phyloP scores from a whole-genome alignment of 116 monocot species.

The Dioscorea cayenensis region DNA sequence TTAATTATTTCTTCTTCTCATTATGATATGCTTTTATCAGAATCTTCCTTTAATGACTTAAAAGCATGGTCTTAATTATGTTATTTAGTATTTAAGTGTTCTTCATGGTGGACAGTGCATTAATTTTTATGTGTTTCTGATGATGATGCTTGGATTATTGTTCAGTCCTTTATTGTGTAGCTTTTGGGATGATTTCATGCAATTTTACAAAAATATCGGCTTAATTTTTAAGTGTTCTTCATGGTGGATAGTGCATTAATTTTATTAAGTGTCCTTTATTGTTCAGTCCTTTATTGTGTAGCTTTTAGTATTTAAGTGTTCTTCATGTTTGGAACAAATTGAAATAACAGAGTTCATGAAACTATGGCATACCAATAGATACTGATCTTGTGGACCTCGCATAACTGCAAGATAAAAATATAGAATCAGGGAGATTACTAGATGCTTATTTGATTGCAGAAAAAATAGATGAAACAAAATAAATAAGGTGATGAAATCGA shows the following conservation, averaged over 20 bases:
- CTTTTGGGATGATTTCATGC: too few species aligned
- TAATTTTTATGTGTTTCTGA: too few species aligned
- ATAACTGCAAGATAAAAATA: slow-evolving; percentile 30
- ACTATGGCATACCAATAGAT: slow-evolving; percentile 46
- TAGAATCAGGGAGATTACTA: neutral
- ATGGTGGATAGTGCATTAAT: too few species aligned
- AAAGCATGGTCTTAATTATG: neutral
- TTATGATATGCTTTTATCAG: neutral
- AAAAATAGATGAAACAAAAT: neutral
- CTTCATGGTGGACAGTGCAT: too few species aligned
- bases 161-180: too few species aligned
- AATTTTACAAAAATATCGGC: too few species aligned
- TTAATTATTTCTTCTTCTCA: neutral
- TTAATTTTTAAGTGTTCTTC: too few species aligned
- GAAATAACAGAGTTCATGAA: neutral
- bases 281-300: too few species aligned
- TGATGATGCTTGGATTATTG: too few species aligned
- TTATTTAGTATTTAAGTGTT: neutral
- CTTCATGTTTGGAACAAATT: neutral
- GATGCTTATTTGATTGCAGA: neutral
- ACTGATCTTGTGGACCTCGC: slow-evolving; percentile 84
- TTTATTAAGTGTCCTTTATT: neutral
- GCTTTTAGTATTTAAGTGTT: too few species aligned
- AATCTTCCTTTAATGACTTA: neutral
- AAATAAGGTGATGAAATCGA: neutral